These are phyloP conservation scores for Aureobasidium sp. DNA, from an alignment of 2,329 filamentous ascomycete species.

Conservation along the genomic window DNA sequence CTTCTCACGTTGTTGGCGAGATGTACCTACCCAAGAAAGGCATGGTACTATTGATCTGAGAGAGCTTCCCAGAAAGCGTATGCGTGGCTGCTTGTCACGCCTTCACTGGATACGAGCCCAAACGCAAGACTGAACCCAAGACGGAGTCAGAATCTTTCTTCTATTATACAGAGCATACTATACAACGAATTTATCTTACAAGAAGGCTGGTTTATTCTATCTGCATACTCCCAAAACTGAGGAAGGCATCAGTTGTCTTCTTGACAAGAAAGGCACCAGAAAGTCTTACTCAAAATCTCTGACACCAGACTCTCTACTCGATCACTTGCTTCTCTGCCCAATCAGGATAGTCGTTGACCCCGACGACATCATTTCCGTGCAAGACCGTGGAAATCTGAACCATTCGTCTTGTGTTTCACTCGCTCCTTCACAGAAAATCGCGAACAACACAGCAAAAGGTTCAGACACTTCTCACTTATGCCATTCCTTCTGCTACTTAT, in stretches of 20 bases:
- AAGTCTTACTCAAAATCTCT: background rate
- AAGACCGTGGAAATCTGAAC: background rate
- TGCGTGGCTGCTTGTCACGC: background rate
- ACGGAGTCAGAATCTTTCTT: background rate
- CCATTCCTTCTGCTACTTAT: background rate
- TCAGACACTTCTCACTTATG: background rate
- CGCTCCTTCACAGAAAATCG: background rate
- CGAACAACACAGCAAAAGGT: background rate
- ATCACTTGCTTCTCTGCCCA: background rate
- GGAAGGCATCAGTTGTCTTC: background rate
- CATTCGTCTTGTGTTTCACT: background rate
- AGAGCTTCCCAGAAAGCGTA: background rate
- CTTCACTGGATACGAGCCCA: background rate
- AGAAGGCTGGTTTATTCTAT: background rate
- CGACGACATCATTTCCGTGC: background rate
- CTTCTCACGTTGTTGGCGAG: background rate
- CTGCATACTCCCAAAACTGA: too few relatives aligned
- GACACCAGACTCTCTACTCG: background rate
- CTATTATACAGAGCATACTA: background rate
- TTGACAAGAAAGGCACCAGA: background rate
- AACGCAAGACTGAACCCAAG: background rate
- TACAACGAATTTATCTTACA: background rate
- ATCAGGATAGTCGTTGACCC: background rate
- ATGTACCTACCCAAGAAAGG: background rate
- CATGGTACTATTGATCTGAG: background rate